These are phyloP conservation scores for Plectranthus barbatus DNA, from an alignment of 257 asterid species.

Conservation along the genomic window DNA sequence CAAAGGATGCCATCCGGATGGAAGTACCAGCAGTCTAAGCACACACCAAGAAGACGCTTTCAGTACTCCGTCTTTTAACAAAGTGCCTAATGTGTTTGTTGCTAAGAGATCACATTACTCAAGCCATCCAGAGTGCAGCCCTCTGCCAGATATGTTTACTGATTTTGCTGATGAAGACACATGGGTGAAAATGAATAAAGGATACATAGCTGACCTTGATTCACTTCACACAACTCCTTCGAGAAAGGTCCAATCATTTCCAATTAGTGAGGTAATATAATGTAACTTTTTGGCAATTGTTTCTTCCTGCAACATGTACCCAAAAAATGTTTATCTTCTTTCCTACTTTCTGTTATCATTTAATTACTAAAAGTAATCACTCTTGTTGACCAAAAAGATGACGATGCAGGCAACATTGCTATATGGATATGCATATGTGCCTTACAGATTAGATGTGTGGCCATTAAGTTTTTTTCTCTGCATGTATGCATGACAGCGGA, in stretches of 20 bases:
- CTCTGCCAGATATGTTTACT: conserved; percentile 63
- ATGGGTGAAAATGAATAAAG: conserved; percentile 91
- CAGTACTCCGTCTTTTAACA: conserved; percentile 68
- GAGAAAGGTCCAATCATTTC: conserved; percentile 62
- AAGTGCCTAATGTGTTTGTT: conserved; percentile 66
- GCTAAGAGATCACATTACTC: conserved; percentile 55
- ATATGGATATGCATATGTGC: not conserved
- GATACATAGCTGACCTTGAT: conserved; percentile 83
- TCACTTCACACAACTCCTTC: conserved; percentile 69
- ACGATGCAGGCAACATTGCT: not conserved
- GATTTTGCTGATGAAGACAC: conserved; percentile 86
- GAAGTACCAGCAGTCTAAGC: conserved; percentile 33
- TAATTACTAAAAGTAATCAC: too few species aligned
- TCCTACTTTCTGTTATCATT: not conserved
- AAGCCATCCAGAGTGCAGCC: conserved; percentile 60
- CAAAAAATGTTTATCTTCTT: not conserved
- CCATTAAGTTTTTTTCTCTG: not conserved
- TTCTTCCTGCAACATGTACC: not conserved
- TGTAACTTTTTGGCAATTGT: conserved; percentile 7
- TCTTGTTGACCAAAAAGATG: too few species aligned
- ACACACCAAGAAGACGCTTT: conserved; percentile 50
- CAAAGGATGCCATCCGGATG: conserved; percentile 34
- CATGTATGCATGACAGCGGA: not conserved
- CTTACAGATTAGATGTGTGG: too few species aligned
- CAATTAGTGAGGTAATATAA: conserved; percentile 42